Percentiles rank a stretch among this genome's conserved stretches.
These are phyloP conservation scores for Agrocybe pediades DNA, from an alignment of 768 basidiomycete genomes.

Conservation along the genomic window DNA sequence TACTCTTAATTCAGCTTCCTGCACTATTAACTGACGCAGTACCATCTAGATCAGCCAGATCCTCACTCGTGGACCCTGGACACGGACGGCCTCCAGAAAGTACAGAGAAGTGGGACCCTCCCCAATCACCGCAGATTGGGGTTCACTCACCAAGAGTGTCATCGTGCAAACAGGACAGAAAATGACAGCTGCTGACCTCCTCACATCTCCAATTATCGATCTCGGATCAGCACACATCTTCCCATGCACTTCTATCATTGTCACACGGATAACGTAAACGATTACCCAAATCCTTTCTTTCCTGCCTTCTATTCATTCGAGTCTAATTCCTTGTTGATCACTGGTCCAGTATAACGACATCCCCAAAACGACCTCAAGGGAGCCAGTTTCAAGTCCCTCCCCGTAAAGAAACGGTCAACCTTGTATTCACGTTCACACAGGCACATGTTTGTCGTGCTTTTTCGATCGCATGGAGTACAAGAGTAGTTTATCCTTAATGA, in stretches of 20 bases:
- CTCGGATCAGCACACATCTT: constrained; percentile 9
- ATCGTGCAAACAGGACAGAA: background rate
- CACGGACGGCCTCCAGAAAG: constrained; percentile 3
- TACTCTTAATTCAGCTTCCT: constrained; percentile 2
- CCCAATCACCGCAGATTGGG: background rate
- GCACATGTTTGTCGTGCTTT: background rate
- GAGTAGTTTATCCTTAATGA: background rate
- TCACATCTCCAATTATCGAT: background rate
- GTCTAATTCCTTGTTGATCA: constrained; percentile 5
- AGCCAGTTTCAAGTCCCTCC: too few relatives aligned
- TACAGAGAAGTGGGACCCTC: constrained; percentile 2
- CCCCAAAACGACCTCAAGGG: too few relatives aligned
- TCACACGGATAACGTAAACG: constrained; percentile 8
- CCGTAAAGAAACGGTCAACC: too few relatives aligned
- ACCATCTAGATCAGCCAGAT: background rate
- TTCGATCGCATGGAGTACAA: background rate
- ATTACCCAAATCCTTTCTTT: background rate
- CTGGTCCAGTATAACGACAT: too few relatives aligned
- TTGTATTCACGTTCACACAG: too few relatives aligned
- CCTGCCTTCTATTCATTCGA: background rate
- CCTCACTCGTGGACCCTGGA: too few relatives aligned
- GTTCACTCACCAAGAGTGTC: constrained; percentile 10
- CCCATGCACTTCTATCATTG: constrained; percentile 1
- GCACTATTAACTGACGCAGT: background rate
- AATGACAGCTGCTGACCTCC: background rate